These are phyloP conservation scores for Stachybotrys echinatus DNA, from an alignment of 2,329 filamentous ascomycete genomes.

Conservation along the genomic window DNA sequence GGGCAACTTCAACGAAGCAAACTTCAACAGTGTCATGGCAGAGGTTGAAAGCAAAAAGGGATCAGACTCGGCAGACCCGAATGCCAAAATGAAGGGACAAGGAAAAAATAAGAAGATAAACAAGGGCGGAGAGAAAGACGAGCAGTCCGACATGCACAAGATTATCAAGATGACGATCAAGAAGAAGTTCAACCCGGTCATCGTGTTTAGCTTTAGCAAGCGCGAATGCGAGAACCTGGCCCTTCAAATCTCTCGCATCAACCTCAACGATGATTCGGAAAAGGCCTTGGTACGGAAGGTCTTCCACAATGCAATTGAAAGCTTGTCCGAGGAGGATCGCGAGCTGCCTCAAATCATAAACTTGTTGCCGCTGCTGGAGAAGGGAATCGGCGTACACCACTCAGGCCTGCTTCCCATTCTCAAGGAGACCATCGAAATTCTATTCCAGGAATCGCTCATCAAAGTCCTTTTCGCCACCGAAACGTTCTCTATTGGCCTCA, in stretches of 20 bases:
- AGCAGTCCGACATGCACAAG: conserved; percentile 84
- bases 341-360: conserved; percentile 85
- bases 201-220: conserved; percentile 99
- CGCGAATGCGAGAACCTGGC: conserved; percentile 90
- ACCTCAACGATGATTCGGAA: conserved; percentile 95
- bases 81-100: conserved; percentile 76
- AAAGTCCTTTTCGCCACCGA: conserved; percentile 98
- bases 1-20: conserved; percentile 90
- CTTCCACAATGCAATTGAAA: conserved; percentile 88
- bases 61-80: conserved; percentile 71
- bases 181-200: conserved; percentile 95
- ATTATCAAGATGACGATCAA: conserved; percentile 99
- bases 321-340: conserved; percentile 86
- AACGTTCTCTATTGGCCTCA: conserved; percentile 96
- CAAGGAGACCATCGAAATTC: conserved; percentile 97
- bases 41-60: conserved; percentile 84
- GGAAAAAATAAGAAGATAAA: conserved; percentile 90
- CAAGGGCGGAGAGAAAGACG: conserved; percentile 67
- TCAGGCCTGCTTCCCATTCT: conserved; percentile 91
- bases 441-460: conserved; percentile 96
- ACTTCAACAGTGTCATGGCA: conserved; percentile 94
- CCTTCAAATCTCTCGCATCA: conserved; percentile 76
- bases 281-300: conserved; percentile 92
- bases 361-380: conserved; percentile 79
- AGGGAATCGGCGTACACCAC: conserved; percentile 96